phyloP scores from a whole-genome alignment of 371 early-diverging fungal species.

The Saksenaea vasiformis region DNA sequence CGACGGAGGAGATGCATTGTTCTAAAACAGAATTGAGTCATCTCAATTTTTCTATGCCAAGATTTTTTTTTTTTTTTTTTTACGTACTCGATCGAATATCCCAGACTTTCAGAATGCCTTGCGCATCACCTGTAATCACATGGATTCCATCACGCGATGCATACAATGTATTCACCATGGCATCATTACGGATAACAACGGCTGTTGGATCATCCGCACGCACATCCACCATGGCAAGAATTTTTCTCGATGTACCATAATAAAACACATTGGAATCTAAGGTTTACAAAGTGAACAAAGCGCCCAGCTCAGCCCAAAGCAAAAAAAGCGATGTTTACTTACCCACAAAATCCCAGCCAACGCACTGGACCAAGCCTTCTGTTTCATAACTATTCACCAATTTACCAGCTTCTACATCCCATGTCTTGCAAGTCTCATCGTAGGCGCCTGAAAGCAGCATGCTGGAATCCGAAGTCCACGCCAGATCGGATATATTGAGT shows the following conservation, averaged over 20 bases:
- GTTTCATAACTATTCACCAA: slow-evolving; percentile 64
- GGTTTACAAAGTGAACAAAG: background rate
- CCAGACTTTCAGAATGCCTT: slow-evolving; percentile 83
- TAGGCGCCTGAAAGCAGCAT: slow-evolving; percentile 79
- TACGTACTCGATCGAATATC: slow-evolving; percentile 72
- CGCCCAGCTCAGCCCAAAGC: too few relatives aligned
- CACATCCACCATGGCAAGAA: slow-evolving; percentile 71
- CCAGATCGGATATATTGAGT: slow-evolving; percentile 82
- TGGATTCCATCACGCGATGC: slow-evolving; percentile 72
- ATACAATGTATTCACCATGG: slow-evolving; percentile 83
- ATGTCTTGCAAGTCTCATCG: slow-evolving; percentile 84
- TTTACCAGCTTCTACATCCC: slow-evolving; percentile 80
- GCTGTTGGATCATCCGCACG: slow-evolving; percentile 44
- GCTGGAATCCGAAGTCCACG: slow-evolving; percentile 76
- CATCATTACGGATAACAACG: slow-evolving; percentile 62
- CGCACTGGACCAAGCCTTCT: slow-evolving; percentile 88
- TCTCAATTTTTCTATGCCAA: background rate
- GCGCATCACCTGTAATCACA: slow-evolving; percentile 80
- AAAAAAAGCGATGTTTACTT: slow-evolving; percentile 12
- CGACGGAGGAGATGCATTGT: slow-evolving; percentile 55
- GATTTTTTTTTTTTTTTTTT: too few relatives aligned
- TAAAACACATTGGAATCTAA: slow-evolving; percentile 75
- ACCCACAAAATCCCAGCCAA: slow-evolving; percentile 77
- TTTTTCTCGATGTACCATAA: slow-evolving; percentile 78
- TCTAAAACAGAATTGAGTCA: slow-evolving; percentile 19